Base-by-base conservation (phyloP, 495 filamentous ascomycete genomes). In the Xylaria telfairii region DNA sequence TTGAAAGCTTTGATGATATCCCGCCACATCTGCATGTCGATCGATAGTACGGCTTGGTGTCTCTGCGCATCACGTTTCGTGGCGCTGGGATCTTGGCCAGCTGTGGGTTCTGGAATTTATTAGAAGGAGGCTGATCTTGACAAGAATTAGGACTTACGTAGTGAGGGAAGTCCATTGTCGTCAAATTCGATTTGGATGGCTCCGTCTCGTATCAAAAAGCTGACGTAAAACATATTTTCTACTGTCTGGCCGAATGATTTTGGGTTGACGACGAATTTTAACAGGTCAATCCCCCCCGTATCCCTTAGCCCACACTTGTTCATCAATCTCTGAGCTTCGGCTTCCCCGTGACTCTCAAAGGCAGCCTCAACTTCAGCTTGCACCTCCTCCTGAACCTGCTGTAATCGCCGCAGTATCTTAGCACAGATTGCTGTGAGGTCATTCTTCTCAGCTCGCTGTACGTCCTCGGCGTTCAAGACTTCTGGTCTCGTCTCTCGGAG, bases 221-320 rank as follows among this genome's bases (percentile, higher is more conserved):
- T 95, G 69, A 97, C 86, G 76, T 98, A 98, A 81, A 99, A 99
- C 74, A 99, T 81, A 78, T 99, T 99, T 79, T 99, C 96, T 4
- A 98, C 89, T 2, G 93, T 98, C 81, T 99, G 96, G 0, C 95
- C 94, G 75, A 98, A 99, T 0, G 92, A 96, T 0, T 80, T 78
- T 4, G 96, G 95, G 72, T 99, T 97, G 69, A 98, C 84, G 41
- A 93, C 92, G 72, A 97, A 97, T 49, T 89, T 86, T 78, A 97
- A 91, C 12, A 98, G 82, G 19, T 90, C 87, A 2, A 97, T 83
- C 6, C 90, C 91, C 0, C 89, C 90, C 49, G 89, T 89, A 10
- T 85, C 80, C 3, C 86, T 83, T 19, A 95, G 79, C 7, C 87
- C 81, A 67, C 91, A 74, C 57, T 84, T 79, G 26, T 83, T 83